Percentiles rank a stretch among this genome's conserved stretches.
These are phyloP conservation scores for Reutealis trisperma DNA, from an alignment of 345 rosid species.

Conservation along the genomic window DNA sequence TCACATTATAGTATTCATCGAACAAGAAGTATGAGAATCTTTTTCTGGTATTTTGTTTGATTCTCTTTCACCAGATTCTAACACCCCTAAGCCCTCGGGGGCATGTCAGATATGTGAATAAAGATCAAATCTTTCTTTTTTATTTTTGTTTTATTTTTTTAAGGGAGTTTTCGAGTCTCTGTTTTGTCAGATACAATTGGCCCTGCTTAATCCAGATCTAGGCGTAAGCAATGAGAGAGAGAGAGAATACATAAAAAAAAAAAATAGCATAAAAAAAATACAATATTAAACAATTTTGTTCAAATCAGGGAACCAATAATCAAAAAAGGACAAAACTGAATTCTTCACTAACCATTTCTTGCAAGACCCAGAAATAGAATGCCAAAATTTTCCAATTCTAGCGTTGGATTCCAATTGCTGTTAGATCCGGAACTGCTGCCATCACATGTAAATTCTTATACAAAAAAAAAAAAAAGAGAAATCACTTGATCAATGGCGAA, in stretches of 20 bases:
- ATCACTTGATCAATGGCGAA: slow-evolving; percentile 5
- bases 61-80: slow-evolving; percentile 33
- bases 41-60: slow-evolving; percentile 21
- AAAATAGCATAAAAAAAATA: slow-evolving; percentile 13
- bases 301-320: slow-evolving; percentile 37
- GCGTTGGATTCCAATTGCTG: slow-evolving; percentile 39
- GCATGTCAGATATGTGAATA: slow-evolving; percentile 28
- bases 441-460: slow-evolving; percentile 8
- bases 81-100: slow-evolving; percentile 21
- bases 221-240: slow-evolving; percentile 21
- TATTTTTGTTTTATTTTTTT: slow-evolving; percentile 19
- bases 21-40: slow-evolving; percentile 27
- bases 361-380: slow-evolving; percentile 25
- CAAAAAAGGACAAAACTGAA: slow-evolving; percentile 36
- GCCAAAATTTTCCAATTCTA: slow-evolving; percentile 23
- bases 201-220: slow-evolving; percentile 25
- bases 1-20: slow-evolving; percentile 32
- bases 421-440: slow-evolving; percentile 35
- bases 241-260: not conserved
- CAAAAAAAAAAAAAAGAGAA: not conserved
- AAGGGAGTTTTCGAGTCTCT: not conserved
- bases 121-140: slow-evolving; percentile 22
- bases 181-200: slow-evolving; percentile 25
- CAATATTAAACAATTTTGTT: slow-evolving; percentile 16
- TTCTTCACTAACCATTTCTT: slow-evolving; percentile 35